These are phyloP conservation scores for Datisca glomerata DNA, from an alignment of 306 rosid species.

Conservation along the genomic window DNA sequence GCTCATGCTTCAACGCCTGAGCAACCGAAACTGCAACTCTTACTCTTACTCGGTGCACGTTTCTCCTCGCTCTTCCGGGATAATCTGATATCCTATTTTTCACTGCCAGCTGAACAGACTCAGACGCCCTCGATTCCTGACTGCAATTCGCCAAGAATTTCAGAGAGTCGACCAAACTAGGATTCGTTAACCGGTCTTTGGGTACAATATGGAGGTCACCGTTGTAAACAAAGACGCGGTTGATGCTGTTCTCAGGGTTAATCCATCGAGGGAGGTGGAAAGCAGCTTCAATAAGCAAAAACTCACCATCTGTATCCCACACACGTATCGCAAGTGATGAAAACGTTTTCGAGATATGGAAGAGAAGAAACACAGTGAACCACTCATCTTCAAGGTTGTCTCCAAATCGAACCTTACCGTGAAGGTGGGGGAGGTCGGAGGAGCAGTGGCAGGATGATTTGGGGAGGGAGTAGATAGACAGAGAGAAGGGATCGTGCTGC, in stretches of 20 bases:
- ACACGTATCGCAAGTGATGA: slow-evolving; percentile 53
- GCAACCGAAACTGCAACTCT: slow-evolving; percentile 75
- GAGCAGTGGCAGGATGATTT: slow-evolving; percentile 48
- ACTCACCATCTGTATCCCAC: slow-evolving; percentile 97
- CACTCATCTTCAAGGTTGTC: slow-evolving; percentile 91
- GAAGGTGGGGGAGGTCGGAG: slow-evolving; percentile 53
- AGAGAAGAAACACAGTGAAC: slow-evolving; percentile 84
- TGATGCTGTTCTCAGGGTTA: slow-evolving; percentile 54
- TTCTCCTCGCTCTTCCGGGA: slow-evolving; percentile 45
- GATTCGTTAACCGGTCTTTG: slow-evolving; percentile 18
- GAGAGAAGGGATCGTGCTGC: slow-evolving; percentile 84
- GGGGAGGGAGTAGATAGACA: slow-evolving; percentile 40
- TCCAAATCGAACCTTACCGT: slow-evolving; percentile 74
- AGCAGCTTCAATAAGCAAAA: slow-evolving; percentile 86
- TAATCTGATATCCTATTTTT: slow-evolving; percentile 46
- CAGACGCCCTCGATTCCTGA: slow-evolving; percentile 38
- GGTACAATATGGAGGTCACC: slow-evolving; percentile 59
- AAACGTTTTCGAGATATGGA: slow-evolving; percentile 41
- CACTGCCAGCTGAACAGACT: slow-evolving; percentile 44
- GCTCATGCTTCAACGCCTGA: slow-evolving; percentile 51
- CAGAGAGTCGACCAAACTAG: slow-evolving; percentile 46
- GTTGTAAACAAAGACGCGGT: slow-evolving; percentile 63
- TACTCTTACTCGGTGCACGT: slow-evolving; percentile 54
- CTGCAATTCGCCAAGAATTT: slow-evolving; percentile 25
- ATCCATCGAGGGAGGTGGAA: slow-evolving; percentile 96